These are phyloP conservation scores for Rhypophila decipiens DNA, from an alignment of 495 filamentous ascomycete species.

Conservation along the genomic window DNA sequence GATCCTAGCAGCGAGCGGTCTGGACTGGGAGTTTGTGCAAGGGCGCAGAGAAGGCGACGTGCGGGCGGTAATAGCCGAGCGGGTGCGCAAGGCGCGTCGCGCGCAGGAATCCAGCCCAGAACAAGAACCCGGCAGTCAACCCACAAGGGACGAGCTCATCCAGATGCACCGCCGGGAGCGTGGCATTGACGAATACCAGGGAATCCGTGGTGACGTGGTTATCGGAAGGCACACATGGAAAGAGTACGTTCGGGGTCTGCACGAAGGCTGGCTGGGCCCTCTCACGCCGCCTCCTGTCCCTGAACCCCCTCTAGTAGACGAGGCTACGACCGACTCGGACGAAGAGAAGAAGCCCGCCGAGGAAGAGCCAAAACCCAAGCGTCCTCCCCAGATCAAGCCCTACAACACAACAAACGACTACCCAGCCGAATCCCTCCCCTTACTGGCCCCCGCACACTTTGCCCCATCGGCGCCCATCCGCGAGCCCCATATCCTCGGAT, in stretches of 20 bases:
- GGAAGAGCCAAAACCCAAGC: constrained; percentile 38
- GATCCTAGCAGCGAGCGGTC: constrained; percentile 75
- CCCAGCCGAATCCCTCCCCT: constrained; percentile 50
- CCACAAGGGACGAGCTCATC: constrained; percentile 51
- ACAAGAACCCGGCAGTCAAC: constrained; percentile 28
- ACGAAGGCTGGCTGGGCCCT: constrained; percentile 95
- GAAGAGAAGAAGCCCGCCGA: constrained; percentile 33
- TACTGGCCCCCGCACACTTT: constrained; percentile 53
- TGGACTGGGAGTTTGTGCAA: constrained; percentile 95
- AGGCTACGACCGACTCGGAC: neutral
- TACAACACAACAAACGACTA: constrained; percentile 71
- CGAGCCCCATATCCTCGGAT: constrained; percentile 88
- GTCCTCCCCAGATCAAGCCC: constrained; percentile 48
- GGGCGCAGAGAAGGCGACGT: constrained; percentile 85
- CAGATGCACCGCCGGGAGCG: constrained; percentile 50
- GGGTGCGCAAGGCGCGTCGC: constrained; percentile 62
- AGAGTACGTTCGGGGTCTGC: constrained; percentile 87
- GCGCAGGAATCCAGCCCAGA: constrained; percentile 50
- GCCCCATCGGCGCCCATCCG: constrained; percentile 62
- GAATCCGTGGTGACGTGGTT: constrained; percentile 74
- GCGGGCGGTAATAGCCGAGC: constrained; percentile 72
- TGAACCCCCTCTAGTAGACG: constrained; percentile 18
- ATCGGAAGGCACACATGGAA: constrained; percentile 95
- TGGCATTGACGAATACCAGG: constrained; percentile 63
- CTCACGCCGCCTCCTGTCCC: constrained; percentile 39